These are phyloP conservation scores for Ceratobasidium sp. DNA, from an alignment of 1,284 basidiomycete genomes.

Conservation along the genomic window DNA sequence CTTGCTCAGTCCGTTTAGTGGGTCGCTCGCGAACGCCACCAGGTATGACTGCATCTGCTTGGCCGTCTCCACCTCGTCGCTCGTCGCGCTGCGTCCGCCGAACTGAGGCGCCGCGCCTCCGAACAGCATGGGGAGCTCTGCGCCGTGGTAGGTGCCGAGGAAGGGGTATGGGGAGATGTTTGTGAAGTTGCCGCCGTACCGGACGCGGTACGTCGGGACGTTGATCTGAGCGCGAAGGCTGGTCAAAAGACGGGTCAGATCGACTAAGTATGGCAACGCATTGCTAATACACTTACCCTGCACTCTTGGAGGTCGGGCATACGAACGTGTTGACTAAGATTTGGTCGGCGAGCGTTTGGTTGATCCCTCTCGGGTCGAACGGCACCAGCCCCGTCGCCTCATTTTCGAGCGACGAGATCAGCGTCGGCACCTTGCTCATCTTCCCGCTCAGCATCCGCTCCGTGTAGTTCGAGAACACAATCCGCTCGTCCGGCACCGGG, in stretches of 20 bases:
- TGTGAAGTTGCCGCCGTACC: conserved; percentile 5
- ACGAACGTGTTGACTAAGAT: neutral
- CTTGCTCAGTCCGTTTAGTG: neutral
- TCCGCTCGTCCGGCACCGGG: conserved; percentile 1
- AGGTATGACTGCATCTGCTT: neutral
- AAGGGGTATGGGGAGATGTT: conserved; percentile 5
- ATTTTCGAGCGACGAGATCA: conserved; percentile 10
- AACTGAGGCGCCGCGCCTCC: conserved; percentile 6
- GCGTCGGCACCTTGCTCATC: conserved; percentile 11
- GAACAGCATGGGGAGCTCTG: neutral
- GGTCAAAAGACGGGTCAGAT: neutral
- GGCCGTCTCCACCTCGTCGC: neutral
- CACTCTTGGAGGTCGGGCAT: conserved; percentile 5
- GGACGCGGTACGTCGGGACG: neutral
- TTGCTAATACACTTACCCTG: neutral
- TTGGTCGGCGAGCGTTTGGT: conserved; percentile 1
- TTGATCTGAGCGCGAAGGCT: neutral
- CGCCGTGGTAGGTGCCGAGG: conserved; percentile 3
- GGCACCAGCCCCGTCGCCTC: conserved; percentile 18
- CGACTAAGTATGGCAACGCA: neutral
- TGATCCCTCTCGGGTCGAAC: conserved; percentile 18
- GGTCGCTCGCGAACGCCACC: conserved; percentile 7
- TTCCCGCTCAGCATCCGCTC: neutral
- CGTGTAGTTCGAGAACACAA: conserved; percentile 11
- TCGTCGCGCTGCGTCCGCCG: conserved; percentile 8